Conservation (phyloP, 2,329 filamentous ascomycete species). For the Trichoderma lentiforme region DNA sequence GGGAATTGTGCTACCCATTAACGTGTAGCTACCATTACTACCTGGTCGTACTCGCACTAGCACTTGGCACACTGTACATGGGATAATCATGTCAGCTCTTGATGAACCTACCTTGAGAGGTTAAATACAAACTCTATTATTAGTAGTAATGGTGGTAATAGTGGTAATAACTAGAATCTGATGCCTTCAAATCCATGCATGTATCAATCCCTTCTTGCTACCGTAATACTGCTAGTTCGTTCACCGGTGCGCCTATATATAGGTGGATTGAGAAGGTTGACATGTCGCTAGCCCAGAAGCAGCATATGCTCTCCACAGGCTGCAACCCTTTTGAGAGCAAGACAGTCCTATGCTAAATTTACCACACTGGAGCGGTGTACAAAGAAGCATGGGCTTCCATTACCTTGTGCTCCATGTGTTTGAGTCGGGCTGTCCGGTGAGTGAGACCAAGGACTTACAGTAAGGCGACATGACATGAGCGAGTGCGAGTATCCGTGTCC, state of each 20-base stretch:
- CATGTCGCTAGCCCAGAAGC: neutral
- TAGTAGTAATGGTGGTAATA: neutral
- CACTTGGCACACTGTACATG: neutral
- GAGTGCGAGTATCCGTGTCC: neutral
- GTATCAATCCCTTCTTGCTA: neutral
- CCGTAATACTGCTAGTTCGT: neutral
- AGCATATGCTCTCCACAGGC: neutral
- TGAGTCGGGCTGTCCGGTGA: neutral
- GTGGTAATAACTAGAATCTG: neutral
- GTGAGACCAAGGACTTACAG: neutral
- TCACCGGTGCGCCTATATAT: neutral
- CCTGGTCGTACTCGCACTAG: neutral
- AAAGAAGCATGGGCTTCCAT: neutral
- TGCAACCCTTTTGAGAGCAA: neutral
- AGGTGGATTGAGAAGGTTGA: neutral
- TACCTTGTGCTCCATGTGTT: neutral
- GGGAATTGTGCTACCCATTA: neutral
- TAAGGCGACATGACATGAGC: neutral
- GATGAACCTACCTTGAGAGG: neutral
- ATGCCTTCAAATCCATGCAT: neutral
- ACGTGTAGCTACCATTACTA: neutral
- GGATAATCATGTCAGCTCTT: neutral
- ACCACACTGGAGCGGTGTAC: slow-evolving; percentile 2
- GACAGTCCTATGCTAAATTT: neutral
- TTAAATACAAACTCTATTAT: neutral